phyloP scores from a whole-genome alignment of 1,284 basidiomycete genomes.

The Pseudozyma sp. region DNA sequence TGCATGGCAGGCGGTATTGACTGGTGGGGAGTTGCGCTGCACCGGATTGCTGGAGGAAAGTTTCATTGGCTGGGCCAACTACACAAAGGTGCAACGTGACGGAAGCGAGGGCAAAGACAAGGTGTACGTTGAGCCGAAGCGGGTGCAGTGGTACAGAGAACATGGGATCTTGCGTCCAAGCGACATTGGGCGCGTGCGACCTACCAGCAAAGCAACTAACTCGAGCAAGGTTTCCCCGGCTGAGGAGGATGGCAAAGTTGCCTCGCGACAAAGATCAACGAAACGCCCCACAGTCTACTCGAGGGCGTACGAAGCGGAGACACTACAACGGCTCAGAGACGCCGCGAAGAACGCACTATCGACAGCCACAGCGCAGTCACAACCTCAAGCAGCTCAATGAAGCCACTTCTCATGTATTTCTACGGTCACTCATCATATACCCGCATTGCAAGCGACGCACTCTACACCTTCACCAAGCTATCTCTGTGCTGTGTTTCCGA shows the following conservation, averaged over 20 bases:
- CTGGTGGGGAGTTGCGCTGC: conserved; percentile 57
- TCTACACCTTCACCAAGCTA: not conserved
- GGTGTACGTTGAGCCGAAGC: conserved; percentile 36
- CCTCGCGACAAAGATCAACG: conserved; percentile 3
- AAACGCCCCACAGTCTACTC: conserved; percentile 19
- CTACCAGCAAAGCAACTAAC: not conserved
- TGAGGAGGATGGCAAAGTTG: not conserved
- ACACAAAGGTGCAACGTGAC: conserved; percentile 17
- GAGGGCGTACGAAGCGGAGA: conserved; percentile 29
- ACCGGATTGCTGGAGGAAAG: conserved; percentile 55
- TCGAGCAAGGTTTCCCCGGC: not conserved
- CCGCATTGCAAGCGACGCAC: not conserved
- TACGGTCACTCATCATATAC: conserved; percentile 20
- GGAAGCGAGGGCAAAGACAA: conserved; percentile 28
- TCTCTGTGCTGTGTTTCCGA: not conserved
- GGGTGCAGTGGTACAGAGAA: conserved; percentile 33
- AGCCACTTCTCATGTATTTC: conserved; percentile 5
- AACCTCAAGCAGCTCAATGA: conserved; percentile 26
- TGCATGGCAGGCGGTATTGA: conserved; percentile 57
- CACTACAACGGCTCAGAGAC: conserved; percentile 28
- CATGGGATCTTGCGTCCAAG: conserved; percentile 24
- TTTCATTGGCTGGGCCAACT: conserved; percentile 61
- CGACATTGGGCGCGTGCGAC: conserved; percentile 35
- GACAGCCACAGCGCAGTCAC: conserved; percentile 1
- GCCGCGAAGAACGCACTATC: conserved; percentile 16